phyloP scores from a whole-genome alignment of 345 rosid genomes.

The Populus nigra region DNA sequence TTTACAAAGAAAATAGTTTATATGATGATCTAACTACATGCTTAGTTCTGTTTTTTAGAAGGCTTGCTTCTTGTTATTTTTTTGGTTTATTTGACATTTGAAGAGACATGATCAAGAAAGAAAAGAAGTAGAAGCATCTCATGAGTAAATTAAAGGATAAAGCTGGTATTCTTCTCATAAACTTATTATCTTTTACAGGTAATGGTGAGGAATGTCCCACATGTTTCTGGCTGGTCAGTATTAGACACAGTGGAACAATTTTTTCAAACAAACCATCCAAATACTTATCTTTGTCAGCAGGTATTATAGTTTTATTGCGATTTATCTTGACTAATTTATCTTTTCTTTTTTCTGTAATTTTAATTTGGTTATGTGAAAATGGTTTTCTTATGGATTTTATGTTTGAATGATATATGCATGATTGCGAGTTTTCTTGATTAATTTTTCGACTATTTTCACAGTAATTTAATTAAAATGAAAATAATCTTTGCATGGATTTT shows the following conservation, averaged over 20 bases:
- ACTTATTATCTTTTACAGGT: conserved; percentile 52
- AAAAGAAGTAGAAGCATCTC: background rate
- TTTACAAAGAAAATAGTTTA: conserved; percentile 65
- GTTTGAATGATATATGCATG: background rate
- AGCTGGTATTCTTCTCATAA: background rate
- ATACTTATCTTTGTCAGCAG: conserved; percentile 87
- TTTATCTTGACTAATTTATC: background rate
- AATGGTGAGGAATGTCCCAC: conserved; percentile 83
- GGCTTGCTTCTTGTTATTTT: background rate
- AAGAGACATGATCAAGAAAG: background rate
- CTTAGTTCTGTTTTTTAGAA: background rate
- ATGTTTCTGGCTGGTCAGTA: conserved; percentile 40
- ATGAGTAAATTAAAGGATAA: background rate
- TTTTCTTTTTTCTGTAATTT: background rate
- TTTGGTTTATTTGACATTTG: background rate
- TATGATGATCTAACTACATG: background rate
- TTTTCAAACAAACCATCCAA: conserved; percentile 80
- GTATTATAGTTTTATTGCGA: conserved; percentile 29
- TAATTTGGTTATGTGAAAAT: background rate
- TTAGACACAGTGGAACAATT: conserved; percentile 70
- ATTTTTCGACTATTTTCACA: background rate
- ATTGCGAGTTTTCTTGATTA: background rate
- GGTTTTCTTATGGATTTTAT: background rate
- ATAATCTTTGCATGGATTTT: background rate
- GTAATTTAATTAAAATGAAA: background rate